Evolutionary conservation across 306 rosid genomes (phyloP), one percentile per base, ranked within the genome.

Genomic region (Crataegus laevigata): DNA sequence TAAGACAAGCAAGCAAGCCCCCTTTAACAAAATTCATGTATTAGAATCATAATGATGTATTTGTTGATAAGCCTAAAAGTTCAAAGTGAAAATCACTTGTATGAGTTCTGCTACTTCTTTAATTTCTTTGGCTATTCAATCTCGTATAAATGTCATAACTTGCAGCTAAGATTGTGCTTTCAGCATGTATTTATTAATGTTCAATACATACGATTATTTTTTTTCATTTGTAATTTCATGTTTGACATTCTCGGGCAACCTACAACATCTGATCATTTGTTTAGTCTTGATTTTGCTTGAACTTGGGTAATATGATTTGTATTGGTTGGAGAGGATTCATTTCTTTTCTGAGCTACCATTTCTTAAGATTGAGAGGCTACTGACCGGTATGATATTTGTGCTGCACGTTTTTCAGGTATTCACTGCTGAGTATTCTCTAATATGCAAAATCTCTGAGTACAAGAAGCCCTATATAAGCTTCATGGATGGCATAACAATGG

Each of bases 401-500:
- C 47, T 75, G 69, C 77, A 36, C 52, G 9, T 75, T 22, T 76
- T 77, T 80, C 89, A 96, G 99, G 93, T 96, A 59, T 92, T 96
- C 78, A 77, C 93, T 4, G 97, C 98, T 55, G 99, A 96, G 83
- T 96, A 96, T 84, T 90, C 99, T 76, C 83, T 96, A 69, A 88
- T 96, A 80, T 96, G 99, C 84, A 92, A 96, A 87, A 90, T 92
- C 64, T 68, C 90, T 10, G 92, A 83, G 79, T 96, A 96, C 85
- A 92, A 82, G 85, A 96, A 96, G 84, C 99, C 98, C 13, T n/a
- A 96, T 75, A 79, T 96, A 74, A 84, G 91, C 82, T 85, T 96
- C 80, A 96, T 96, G 99, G 99, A 96, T 83, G 99, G 99, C 65
- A 77, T 96, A 77, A 92, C 97, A 28, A 92, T 96, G 99, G 99